Evolutionary conservation across 2,329 filamentous ascomycete genomes (phyloP).

Genomic region (Diaporthe sp.): DNA sequence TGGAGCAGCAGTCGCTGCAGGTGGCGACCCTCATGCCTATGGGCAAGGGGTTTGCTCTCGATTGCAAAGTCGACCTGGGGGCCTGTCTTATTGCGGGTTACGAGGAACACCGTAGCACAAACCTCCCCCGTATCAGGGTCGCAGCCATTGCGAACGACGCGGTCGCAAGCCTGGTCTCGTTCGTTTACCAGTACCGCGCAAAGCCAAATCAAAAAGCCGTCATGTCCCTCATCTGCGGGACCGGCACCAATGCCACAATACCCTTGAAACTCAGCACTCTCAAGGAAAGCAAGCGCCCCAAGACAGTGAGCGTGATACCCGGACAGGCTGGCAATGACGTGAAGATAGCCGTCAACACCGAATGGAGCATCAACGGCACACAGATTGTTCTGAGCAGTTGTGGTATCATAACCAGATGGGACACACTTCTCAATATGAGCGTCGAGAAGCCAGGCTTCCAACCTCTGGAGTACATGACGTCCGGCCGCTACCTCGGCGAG

Average conservation of each 20-base stretch:
- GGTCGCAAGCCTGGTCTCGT: constrained; percentile 81
- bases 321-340: constrained; percentile 58
- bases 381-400: constrained; percentile 73
- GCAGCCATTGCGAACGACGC: constrained; percentile 85
- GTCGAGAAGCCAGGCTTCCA: constrained; percentile 81
- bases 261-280: constrained; percentile 73
- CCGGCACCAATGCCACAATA: constrained; percentile 84
- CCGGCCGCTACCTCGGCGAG: constrained; percentile 81
- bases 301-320: constrained; percentile 58
- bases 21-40: constrained; percentile 74
- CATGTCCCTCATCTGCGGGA: constrained; percentile 86
- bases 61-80: constrained; percentile 69
- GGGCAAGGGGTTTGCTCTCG: constrained; percentile 77
- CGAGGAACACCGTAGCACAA: constrained; percentile 53
- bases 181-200: constrained; percentile 77
- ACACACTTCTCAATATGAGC: constrained; percentile 71
- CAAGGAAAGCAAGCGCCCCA: constrained; percentile 70
- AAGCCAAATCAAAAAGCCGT: constrained; percentile 71
- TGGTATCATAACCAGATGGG: constrained; percentile 76
- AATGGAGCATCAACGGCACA: constrained; percentile 84
- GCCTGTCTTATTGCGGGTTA: constrained; percentile 70
- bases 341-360: constrained; percentile 84
- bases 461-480: constrained; percentile 86
- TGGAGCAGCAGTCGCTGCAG: constrained; percentile 71
- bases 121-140: constrained; percentile 74